Evolutionary conservation across 768 basidiomycete species (phyloP).

Genomic region (Phylloporus rhodoxanthus): DNA sequence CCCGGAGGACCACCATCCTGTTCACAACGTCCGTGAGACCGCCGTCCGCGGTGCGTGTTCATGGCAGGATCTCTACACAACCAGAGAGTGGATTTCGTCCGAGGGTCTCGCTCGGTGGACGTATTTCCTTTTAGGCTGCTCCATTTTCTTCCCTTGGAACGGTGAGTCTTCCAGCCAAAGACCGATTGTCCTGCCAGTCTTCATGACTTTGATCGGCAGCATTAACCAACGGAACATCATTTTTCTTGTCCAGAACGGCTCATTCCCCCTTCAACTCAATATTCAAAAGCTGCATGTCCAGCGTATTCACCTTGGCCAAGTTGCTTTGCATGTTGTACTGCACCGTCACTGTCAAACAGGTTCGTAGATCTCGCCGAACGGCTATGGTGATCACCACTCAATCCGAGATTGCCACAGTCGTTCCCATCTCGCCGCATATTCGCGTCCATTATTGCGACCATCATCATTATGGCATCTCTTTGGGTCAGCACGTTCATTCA

Average conservation of each 20-base stretch:
- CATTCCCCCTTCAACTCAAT: constrained; percentile 50
- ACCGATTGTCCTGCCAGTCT: not conserved
- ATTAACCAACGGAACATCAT: constrained; percentile 77
- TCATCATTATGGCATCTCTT: constrained; percentile 50
- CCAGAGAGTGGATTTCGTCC: constrained; percentile 15
- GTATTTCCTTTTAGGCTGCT: constrained; percentile 69
- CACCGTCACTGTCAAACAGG: constrained; percentile 59
- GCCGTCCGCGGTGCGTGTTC: constrained; percentile 2
- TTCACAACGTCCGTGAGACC: not conserved
- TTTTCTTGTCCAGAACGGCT: constrained; percentile 63
- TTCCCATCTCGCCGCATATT: constrained; percentile 52
- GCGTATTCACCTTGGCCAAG: constrained; percentile 55
- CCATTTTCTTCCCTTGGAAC: constrained; percentile 83
- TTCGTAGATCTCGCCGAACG: constrained; percentile 27
- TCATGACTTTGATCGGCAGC: constrained; percentile 36
- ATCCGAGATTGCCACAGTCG: constrained; percentile 36
- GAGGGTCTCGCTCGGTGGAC: constrained; percentile 51
- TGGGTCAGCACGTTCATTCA: constrained; percentile 59
- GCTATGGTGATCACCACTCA: not conserved
- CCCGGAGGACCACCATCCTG: not conserved
- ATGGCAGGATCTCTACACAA: constrained; percentile 13
- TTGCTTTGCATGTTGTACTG: constrained; percentile 69
- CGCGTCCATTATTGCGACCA: constrained; percentile 44
- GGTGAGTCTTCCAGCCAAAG: constrained; percentile 40
- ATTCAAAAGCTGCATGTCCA: constrained; percentile 60